Percentiles rank a stretch among this genome's conserved stretches.
Evolutionary conservation across 2,329 filamentous ascomycete genomes (phyloP).

Genomic region (Stagonosporopsis vannaccii): DNA sequence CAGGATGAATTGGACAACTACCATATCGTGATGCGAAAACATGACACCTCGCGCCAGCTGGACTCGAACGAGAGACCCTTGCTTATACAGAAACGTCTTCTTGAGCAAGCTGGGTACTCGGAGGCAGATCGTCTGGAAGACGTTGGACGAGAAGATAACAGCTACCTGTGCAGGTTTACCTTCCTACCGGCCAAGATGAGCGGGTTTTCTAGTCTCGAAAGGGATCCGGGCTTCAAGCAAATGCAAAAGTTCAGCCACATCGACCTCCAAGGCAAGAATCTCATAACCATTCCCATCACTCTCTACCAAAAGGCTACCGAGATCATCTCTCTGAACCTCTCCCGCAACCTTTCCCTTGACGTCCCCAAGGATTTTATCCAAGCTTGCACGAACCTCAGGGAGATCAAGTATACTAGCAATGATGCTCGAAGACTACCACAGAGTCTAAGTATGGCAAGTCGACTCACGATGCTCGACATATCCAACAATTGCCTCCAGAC

Average conservation of each 20-base stretch:
- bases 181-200: conserved; percentile 90
- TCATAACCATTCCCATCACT: conserved; percentile 93
- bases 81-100: conserved; percentile 86
- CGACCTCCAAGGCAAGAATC: conserved; percentile 85
- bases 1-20: conserved; percentile 92
- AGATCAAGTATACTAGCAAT: conserved; percentile 96
- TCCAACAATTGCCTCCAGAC: conserved; percentile 93
- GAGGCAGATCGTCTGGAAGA: conserved; percentile 88
- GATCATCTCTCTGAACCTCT: conserved; percentile 94
- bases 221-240: conserved; percentile 80
- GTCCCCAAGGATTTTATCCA: conserved; percentile 97
- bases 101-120: conserved; percentile 92
- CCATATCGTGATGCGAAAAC: conserved; percentile 93
- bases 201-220: conserved; percentile 74
- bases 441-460: conserved; percentile 80
- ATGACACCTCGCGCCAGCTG: conserved; percentile 85
- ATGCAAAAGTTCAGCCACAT: conserved; percentile 93
- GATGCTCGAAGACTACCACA: conserved; percentile 86
- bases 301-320: conserved; percentile 91
- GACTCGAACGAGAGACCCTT: conserved; percentile 80
- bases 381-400: conserved; percentile 85
- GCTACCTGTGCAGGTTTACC: conserved; percentile 94
- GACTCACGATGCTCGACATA: conserved; percentile 87
- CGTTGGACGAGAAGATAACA: conserved; percentile 94
- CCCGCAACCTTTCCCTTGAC: conserved; percentile 88